phyloP scores from a whole-genome alignment of 176 grass and related monocot genomes.

The Puccinellia tenuiflora region DNA sequence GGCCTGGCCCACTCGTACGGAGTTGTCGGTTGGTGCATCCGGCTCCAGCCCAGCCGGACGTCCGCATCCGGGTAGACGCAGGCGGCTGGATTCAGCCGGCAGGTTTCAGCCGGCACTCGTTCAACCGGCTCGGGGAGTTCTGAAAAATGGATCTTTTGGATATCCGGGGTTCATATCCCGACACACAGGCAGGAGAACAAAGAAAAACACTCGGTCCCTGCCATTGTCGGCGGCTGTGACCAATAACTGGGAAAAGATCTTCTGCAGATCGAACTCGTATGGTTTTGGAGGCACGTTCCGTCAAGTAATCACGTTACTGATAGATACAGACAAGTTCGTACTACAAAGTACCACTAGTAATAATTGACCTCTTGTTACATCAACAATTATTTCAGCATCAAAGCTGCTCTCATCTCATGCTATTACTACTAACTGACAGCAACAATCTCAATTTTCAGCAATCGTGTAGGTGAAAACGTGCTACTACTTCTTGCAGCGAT shows the following conservation, averaged over 20 bases:
- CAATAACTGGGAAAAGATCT: constrained; percentile 14
- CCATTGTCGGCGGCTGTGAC: neutral
- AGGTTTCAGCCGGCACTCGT: too few relatives aligned
- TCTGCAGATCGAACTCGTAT: constrained; percentile 2
- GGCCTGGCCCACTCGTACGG: too few relatives aligned
- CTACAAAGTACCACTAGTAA: neutral
- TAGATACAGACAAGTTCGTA: neutral
- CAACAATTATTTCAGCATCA: constrained; percentile 23
- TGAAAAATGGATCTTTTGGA: too few relatives aligned
- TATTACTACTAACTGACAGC: constrained; percentile 30
- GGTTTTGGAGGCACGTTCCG: neutral
- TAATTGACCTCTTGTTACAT: constrained; percentile 6
- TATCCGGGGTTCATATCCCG: too few relatives aligned
- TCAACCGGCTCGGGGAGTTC: too few relatives aligned
- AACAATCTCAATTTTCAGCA: constrained; percentile 18
- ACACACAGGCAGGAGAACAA: neutral
- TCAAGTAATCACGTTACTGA: constrained; percentile 1
- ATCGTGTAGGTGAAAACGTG: neutral
- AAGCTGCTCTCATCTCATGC: too few relatives aligned
- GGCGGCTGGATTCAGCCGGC: too few relatives aligned
- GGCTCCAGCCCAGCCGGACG: too few relatives aligned
- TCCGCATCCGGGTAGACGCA: too few relatives aligned
- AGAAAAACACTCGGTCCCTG: neutral
- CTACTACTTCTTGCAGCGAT: too few relatives aligned
- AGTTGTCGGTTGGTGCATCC: too few relatives aligned